Percentiles rank a stretch among this genome's conserved stretches.
These are phyloP conservation scores for Chalara sp. DNA, from an alignment of 2,329 filamentous ascomycete species.

Conservation along the genomic window DNA sequence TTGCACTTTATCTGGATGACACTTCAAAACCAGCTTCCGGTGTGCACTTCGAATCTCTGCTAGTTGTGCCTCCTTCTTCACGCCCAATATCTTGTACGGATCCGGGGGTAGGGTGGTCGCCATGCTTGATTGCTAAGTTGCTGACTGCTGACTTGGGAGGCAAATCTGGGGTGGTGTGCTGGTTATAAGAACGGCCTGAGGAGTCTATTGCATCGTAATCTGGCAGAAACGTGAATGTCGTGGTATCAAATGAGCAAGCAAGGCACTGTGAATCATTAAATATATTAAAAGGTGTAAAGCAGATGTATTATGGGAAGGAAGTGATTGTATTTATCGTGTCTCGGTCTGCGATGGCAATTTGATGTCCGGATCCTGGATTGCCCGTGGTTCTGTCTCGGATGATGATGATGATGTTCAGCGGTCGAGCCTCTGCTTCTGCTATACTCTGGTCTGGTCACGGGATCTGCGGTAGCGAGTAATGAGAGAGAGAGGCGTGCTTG, in stretches of 20 bases:
- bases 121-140: background rate
- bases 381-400: no score
- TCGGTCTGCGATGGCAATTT: no score
- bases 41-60: slow-evolving; percentile 72
- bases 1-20: slow-evolving; percentile 87
- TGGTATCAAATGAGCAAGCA: background rate
- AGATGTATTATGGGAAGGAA: no score
- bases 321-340: no score
- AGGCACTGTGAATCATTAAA: no score
- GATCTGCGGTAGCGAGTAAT: no score
- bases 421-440: no score
- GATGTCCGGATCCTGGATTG: no score
- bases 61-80: slow-evolving; percentile 64
- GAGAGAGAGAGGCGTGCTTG: no score
- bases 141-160: background rate
- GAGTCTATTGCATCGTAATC: background rate
- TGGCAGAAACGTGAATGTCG: background rate
- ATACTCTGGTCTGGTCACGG: no score
- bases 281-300: no score
- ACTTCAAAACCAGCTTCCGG: slow-evolving; percentile 80
- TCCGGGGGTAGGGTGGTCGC: slow-evolving; percentile 37
- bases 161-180: background rate
- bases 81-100: slow-evolving; percentile 72
- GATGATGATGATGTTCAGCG: no score
- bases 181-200: background rate